Percentiles rank a stretch among this genome's conserved stretches.
phyloP scores from a whole-genome alignment of 768 basidiomycete genomes.

The Tulasnella sp. region DNA sequence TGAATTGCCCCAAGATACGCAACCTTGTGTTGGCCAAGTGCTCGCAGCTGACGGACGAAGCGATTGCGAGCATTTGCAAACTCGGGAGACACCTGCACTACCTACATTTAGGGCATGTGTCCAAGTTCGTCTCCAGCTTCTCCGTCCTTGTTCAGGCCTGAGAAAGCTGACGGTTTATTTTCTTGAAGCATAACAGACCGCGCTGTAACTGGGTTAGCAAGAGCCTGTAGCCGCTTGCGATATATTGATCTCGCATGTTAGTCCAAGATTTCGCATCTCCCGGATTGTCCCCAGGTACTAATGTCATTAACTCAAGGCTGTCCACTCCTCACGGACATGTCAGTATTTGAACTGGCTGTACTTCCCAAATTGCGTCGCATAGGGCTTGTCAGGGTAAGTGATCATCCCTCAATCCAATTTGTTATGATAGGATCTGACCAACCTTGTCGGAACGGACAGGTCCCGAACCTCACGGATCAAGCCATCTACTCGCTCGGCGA shows the following conservation, averaged over 20 bases:
- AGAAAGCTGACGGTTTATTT: background rate
- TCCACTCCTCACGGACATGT: conserved; percentile 77
- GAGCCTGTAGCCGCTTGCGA: conserved; percentile 77
- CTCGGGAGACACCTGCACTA: conserved; percentile 91
- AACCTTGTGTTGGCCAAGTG: conserved; percentile 85
- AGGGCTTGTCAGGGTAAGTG: conserved; percentile 69
- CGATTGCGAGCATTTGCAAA: conserved; percentile 71
- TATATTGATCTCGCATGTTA: conserved; percentile 81
- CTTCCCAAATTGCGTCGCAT: conserved; percentile 87
- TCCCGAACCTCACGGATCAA: conserved; percentile 86
- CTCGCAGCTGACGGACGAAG: conserved; percentile 59
- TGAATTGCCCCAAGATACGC: conserved; percentile 71
- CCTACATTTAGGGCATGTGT: conserved; percentile 86
- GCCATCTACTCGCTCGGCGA: conserved; percentile 82
- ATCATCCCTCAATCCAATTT: conserved; percentile 15
- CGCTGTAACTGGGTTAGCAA: conserved; percentile 71
- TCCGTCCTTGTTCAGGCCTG: background rate
- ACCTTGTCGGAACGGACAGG: conserved; percentile 17
- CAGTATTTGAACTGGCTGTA: conserved; percentile 79
- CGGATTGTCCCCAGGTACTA: conserved; percentile 35
- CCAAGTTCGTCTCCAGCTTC: conserved; percentile 29
- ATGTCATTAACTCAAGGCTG: conserved; percentile 46
- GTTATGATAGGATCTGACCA: background rate
- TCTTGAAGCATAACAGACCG: conserved; percentile 70
- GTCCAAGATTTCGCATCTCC: background rate